phyloP scores from a whole-genome alignment of 1,139 yeast genomes.

The Nakaseomyces sp. region DNA sequence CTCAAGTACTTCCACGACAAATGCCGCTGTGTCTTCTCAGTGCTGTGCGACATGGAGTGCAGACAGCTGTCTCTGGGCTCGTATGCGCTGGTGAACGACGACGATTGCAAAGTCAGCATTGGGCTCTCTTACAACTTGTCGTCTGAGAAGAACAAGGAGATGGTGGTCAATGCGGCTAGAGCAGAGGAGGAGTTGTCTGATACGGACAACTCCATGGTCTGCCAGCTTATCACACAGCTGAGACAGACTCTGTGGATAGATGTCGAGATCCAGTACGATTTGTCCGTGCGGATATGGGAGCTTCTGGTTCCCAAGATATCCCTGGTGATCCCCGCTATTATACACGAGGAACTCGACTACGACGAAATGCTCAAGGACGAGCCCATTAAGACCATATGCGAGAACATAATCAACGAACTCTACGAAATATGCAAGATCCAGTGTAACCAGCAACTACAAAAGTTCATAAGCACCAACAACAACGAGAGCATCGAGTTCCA shows the following conservation, averaged over 20 bases:
- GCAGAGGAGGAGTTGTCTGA: slow-evolving; percentile 11
- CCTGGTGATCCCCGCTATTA: slow-evolving; percentile 21
- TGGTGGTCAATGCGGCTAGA: slow-evolving; percentile 11
- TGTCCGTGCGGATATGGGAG: slow-evolving; percentile 24
- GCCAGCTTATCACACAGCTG: slow-evolving; percentile 13
- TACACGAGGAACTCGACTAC: slow-evolving; percentile 24
- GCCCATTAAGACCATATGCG: slow-evolving; percentile 17
- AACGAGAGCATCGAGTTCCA: slow-evolving; percentile 12
- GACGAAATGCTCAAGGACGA: slow-evolving; percentile 17
- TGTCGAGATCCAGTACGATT: slow-evolving; percentile 13
- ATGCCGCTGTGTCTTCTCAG: slow-evolving; percentile 16
- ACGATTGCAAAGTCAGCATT: slow-evolving; percentile 16
- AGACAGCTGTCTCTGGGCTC: slow-evolving; percentile 24
- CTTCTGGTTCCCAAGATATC: slow-evolving; percentile 22
- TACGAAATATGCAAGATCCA: slow-evolving; percentile 19
- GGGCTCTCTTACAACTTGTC: slow-evolving; percentile 19
- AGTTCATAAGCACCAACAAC: slow-evolving; percentile 1
- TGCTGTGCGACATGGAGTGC: slow-evolving; percentile 22
- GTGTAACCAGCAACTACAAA: slow-evolving; percentile 9
- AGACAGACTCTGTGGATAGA: slow-evolving; percentile 16
- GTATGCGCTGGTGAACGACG: slow-evolving; percentile 22
- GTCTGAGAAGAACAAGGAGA: slow-evolving; percentile 8
- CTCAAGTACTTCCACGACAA: slow-evolving; percentile 9
- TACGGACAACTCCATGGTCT: slow-evolving; percentile 11
- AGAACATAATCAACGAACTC: slow-evolving; percentile 20